Evolutionary conservation across 306 rosid species (phyloP).

Genomic region (Styphnolobium japonicum): DNA sequence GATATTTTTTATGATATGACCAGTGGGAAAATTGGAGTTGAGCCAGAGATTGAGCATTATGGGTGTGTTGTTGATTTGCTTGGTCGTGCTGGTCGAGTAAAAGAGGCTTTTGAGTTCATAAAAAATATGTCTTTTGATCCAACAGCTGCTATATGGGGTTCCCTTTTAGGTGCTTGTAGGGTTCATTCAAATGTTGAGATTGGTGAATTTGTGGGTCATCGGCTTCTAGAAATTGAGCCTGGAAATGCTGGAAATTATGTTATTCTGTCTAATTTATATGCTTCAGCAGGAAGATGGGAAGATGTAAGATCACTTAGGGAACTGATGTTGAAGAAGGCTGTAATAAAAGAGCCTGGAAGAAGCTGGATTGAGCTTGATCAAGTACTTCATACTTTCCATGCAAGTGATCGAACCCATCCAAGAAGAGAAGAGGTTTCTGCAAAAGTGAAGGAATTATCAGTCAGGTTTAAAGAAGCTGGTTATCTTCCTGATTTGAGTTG

Average conservation of each 20-base stretch:
- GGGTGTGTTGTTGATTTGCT: conserved; percentile 90
- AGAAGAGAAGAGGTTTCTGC: conserved; percentile 65
- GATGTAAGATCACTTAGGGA: conserved; percentile 64
- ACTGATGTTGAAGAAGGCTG: conserved; percentile 61
- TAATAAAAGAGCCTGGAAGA: conserved; percentile 77
- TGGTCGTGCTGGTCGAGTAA: conserved; percentile 71
- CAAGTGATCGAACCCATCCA: conserved; percentile 80
- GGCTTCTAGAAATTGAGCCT: conserved; percentile 75
- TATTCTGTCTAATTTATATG: conserved; percentile 81
- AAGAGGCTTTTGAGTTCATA: conserved; percentile 66
- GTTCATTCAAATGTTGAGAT: conserved; percentile 67
- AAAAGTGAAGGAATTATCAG: conserved; percentile 61
- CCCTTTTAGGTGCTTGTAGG: conserved; percentile 79
- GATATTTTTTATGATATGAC: conserved; percentile 65
- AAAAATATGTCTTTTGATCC: conserved; percentile 62
- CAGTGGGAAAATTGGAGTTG: conserved; percentile 45
- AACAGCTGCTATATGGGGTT: conserved; percentile 85
- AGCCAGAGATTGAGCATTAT: conserved; percentile 73
- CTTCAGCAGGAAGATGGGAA: conserved; percentile 90
- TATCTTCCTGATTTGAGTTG: conserved; percentile 80
- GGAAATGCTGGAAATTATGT: conserved; percentile 86
- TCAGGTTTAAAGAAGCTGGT: conserved; percentile 67
- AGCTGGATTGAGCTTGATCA: conserved; percentile 86
- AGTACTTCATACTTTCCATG: conserved; percentile 76
- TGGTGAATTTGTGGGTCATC: conserved; percentile 62